phyloP scores from a whole-genome alignment of 148 eudicot species.

The Spergularia bocconei region DNA sequence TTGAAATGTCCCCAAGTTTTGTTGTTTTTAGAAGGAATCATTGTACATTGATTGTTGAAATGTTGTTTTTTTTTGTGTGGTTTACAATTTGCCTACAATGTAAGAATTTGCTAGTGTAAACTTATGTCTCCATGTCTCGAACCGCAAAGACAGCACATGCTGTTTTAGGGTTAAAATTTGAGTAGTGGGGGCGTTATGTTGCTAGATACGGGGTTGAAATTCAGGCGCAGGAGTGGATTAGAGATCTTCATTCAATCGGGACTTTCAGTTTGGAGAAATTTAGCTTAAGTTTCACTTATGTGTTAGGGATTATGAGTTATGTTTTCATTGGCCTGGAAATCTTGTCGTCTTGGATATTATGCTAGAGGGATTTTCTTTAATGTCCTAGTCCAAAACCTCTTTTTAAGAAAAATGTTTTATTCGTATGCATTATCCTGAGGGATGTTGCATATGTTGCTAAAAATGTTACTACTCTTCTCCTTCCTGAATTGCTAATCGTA shows the following conservation, averaged over 20 bases:
- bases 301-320: not conserved
- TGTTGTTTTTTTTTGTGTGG: not conserved
- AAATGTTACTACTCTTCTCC: not conserved
- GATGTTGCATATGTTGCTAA: not conserved
- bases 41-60: too few species aligned
- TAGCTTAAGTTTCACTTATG: not conserved
- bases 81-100: not conserved
- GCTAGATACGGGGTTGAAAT: not conserved
- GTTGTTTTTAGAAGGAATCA: too few species aligned
- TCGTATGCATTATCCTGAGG: not conserved
- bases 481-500: constrained; percentile 14
- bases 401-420: not conserved
- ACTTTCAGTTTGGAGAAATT: not conserved
- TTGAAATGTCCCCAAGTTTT: too few species aligned
- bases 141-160: not conserved
- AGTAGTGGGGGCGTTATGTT: not conserved
- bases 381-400: too few species aligned
- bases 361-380: too few species aligned
- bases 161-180: not conserved
- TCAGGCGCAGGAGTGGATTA: not conserved
- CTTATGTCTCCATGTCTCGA: not conserved
- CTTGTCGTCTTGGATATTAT: too few species aligned
- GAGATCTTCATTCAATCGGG: not conserved
- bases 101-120: not conserved
- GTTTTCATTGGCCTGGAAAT: too few species aligned